Base-by-base conservation (phyloP, 352 stramenopile genomes). In the Globisporangium solare region DNA sequence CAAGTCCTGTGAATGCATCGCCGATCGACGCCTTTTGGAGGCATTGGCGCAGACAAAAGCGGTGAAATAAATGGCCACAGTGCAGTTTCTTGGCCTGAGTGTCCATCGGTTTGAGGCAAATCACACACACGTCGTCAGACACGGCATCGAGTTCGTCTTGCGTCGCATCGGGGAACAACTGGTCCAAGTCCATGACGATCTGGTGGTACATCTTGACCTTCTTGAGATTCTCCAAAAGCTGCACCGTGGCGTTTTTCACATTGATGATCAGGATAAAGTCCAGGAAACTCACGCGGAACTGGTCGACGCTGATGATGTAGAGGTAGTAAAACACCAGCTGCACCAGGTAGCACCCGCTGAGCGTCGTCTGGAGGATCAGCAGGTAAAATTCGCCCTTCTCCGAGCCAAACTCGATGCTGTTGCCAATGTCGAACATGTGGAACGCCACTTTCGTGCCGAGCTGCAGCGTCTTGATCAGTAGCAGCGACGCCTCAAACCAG, bases 261-360 rank as follows among this genome's bases (percentile, higher is more conserved):
- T 88, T 89, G 18, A 92, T 53, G 41, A 92, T 86, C 51, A 92
- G 56, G 32, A 89, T 88, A 24, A 92, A 79, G 51, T 92, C 82
- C 32, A 89, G 72, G 45, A 92, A 78, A 37, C 77, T 89, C 27
- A 89, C 76, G 22, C 82, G 73, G 62, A 92, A 92, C 49, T 89
- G 75, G 61, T 89, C 79, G 35, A 89, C 70, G 43, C 82, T 86
- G 58, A 92, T 86, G 32, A 92, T 86, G 52, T 89, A 92, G 47
- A 89, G 62, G 48, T 92, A 89, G 66, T 92, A 92, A 47, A 78
- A 56, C 32, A 92, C 73, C 27, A 92, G 65, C 53, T 84, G 79
- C 57, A 86, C 65, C 50, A 92, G 58, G 56, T 92, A 88, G 43
- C 64, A 73, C 1, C 66, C 76, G 41, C 71, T 84, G 21, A 89